Evolutionary conservation across 2,329 filamentous ascomycete genomes (phyloP), one percentile per base, ranked within the genome.

Genomic region (Neoascochyta sp.): DNA sequence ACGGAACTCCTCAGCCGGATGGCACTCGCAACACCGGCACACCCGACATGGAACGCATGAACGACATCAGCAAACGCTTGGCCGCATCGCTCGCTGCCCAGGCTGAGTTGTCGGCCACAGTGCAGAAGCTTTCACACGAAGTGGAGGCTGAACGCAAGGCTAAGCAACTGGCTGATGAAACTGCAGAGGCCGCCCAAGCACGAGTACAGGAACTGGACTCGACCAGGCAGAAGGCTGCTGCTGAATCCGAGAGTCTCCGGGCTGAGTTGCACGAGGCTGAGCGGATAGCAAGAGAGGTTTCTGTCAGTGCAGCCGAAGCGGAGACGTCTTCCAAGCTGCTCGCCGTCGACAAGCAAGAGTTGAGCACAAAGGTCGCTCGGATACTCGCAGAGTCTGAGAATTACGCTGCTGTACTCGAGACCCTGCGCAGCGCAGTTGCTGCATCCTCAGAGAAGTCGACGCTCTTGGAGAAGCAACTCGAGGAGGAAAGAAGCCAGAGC

Each of bases 91-190:
- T 98, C 5, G 81, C 82, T 31, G 69, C 81, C 4, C 87, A 95
- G 42, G 81, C 78, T 32, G 87, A 93, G 36, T 70, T 95, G n/a
- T 83, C 84, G 43, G 73, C 76, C n/a, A 82, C 80, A 39, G 62
- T 94, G 1, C 84, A 92, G 22, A 73, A 76, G 11, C 57, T 86
- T 28, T 75, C 70, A 13, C 66, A 73, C 4, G 87, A 95, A 34
- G 69, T 94, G 2, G 80, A 87, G 17, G 79, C 86, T 0, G 93
- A 98, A 64, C 86, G 74, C 54, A 82, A 78, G 39, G 82, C 86
- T 4, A 79, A 87, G 27, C 81, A 87, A 51, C 69, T 95, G 9
- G 88, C 92, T 0, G 92, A 98, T 54, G 90, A 95, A 36, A 93
- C 86, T 2, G 75, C 83, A 4, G 80, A 81, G 46, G 85, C 86